These are phyloP conservation scores for Wallacemonas sp. DNA, from an alignment of 208 protist species.

Conservation along the genomic window DNA sequence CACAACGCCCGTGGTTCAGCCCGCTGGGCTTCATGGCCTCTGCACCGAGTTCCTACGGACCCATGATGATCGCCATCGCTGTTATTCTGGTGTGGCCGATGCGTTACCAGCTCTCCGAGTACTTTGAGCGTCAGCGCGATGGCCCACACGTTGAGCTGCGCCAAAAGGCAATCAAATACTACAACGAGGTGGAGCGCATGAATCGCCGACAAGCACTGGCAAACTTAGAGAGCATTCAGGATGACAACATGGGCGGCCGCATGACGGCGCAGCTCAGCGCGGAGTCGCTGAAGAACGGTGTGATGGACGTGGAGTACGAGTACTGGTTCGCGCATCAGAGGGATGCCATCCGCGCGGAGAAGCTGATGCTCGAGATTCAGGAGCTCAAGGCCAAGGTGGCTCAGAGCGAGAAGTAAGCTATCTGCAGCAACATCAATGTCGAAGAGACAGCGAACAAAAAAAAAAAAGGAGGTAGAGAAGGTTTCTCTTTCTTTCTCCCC, in stretches of 20 bases:
- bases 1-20: slow-evolving; percentile 81
- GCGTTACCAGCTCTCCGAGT: slow-evolving; percentile 82
- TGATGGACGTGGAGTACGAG: slow-evolving; percentile 76
- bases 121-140: slow-evolving; percentile 84
- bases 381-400: slow-evolving; percentile 77
- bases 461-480: neutral
- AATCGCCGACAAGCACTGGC: slow-evolving; percentile 81
- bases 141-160: slow-evolving; percentile 75
- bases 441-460: slow-evolving; percentile 5
- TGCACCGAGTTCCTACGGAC: slow-evolving; percentile 56
- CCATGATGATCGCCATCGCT: slow-evolving; percentile 38
- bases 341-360: slow-evolving; percentile 83
- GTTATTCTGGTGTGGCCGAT: slow-evolving; percentile 54
- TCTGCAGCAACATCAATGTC: neutral
- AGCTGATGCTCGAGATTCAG: slow-evolving; percentile 76
- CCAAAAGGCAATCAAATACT: slow-evolving; percentile 80
- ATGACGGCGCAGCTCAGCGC: slow-evolving; percentile 41
- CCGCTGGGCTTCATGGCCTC: slow-evolving; percentile 86
- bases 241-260: slow-evolving; percentile 68
- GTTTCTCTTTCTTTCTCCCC: neutral
- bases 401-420: slow-evolving; percentile 5
- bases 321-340: slow-evolving; percentile 88
- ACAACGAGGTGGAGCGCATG: slow-evolving; percentile 87
- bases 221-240: slow-evolving; percentile 70
- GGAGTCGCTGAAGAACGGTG: slow-evolving; percentile 55